phyloP scores from a whole-genome alignment of 164 flowering plant species.

The Euptelea pleiosperma region DNA sequence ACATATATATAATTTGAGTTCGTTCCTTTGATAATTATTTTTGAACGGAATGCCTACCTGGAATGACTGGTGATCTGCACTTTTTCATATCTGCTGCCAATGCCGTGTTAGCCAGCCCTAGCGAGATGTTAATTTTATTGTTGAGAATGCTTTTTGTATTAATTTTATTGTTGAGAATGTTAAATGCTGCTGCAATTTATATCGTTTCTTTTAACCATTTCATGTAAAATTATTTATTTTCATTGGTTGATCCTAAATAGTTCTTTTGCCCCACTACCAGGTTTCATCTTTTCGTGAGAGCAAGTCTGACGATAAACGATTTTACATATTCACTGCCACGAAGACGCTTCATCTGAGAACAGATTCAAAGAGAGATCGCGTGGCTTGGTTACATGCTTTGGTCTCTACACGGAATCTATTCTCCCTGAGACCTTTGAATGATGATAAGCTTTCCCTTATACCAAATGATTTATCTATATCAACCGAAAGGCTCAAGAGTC shows the following conservation, averaged over 20 bases:
- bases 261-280: slow-evolving; percentile 28
- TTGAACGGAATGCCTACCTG: too few species aligned
- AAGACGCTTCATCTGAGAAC: slow-evolving; percentile 90
- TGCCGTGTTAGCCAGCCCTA: too few species aligned
- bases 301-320: slow-evolving; percentile 69
- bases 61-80: too few species aligned
- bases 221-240: not conserved
- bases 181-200: not conserved
- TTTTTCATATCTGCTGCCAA: too few species aligned
- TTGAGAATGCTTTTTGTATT: too few species aligned
- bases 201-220: not conserved
- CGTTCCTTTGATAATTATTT: too few species aligned
- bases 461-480: slow-evolving; percentile 56
- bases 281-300: slow-evolving; percentile 85
- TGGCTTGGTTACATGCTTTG: slow-evolving; percentile 83
- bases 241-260: not conserved
- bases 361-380: slow-evolving; percentile 58
- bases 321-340: slow-evolving; percentile 89
- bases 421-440: slow-evolving; percentile 40
- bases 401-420: slow-evolving; percentile 49
- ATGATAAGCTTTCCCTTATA: slow-evolving; percentile 38
- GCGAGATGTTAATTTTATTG: too few species aligned
- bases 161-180: not conserved
- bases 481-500: slow-evolving; percentile 61
- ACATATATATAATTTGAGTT: too few species aligned